Evolutionary conservation across 257 asterid species (phyloP), one percentile per base, ranked within the genome.

Genomic region (Solanum etuberosum): DNA sequence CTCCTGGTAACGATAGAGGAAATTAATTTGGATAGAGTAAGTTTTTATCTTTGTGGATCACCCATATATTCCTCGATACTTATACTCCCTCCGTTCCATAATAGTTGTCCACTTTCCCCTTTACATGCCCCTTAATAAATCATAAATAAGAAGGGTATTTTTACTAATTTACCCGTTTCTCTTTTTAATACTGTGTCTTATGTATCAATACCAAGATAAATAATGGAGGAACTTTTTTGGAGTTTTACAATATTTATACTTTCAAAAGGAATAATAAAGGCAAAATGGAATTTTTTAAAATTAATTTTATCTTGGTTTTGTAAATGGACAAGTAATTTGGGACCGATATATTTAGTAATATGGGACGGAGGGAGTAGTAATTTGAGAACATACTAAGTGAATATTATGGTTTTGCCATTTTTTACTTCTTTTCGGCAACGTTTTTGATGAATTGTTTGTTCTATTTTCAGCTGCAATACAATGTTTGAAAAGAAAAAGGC

Each of bases 401-500:
- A 78, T 43, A 78, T 43, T 7, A 80, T 46, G 65, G 14, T 29
- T 27, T 46, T 46, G 27, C 67, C 67, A 5, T 1, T 2, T 43
- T 80, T 35, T 43, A 8, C 67, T 43, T 80, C 68, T 46, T 46
- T 81, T 81, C 7, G 31, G 29, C 27, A 31, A 18, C 38, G 2
- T 18, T 48, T 15, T 48, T 48, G 29, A 13, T 32, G 51, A 37
- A 81, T 8, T 51, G 11, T 77, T 71, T 86, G 32, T 72, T 72
- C 38, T 57, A 48, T 3, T 48, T 86, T 59, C 88, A 95, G 98
- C 98, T 88, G 98, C 98, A 85, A 95, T 95, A 85, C 97, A 94
- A 94, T 94, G 98, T 89, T 89, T 95, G 89, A 95, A 95, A 90
- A 91, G 96, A 92, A 95, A 94, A 90, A 93, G 92, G 94, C 98